These are phyloP conservation scores for Lasiosphaeria ovina DNA, from an alignment of 495 filamentous ascomycete species.

Conservation along the genomic window DNA sequence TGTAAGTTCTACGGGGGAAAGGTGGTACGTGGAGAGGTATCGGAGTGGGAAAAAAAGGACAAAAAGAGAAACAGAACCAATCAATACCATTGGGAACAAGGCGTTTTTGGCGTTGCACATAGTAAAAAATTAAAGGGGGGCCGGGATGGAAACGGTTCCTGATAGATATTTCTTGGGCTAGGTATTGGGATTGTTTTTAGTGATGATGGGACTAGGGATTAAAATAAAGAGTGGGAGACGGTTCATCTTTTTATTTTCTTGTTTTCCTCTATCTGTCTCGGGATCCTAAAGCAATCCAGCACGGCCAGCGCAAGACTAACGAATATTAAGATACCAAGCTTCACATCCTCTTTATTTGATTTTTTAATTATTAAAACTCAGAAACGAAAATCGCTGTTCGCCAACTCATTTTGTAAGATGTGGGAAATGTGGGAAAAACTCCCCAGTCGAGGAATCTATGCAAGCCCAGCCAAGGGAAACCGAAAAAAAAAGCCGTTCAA, in stretches of 20 bases:
- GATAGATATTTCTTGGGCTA: not conserved
- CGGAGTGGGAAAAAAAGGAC: constrained; percentile 5
- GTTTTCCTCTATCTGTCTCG: not conserved
- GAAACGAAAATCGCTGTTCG: no score
- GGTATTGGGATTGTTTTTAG: not conserved
- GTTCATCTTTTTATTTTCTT: not conserved
- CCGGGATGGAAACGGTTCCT: not conserved
- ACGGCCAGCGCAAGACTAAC: no score
- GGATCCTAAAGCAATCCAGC: not conserved
- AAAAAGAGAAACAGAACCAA: constrained; percentile 4
- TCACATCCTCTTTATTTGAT: not conserved
- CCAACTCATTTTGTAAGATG: no score
- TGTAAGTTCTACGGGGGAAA: no score
- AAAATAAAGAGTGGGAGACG: no score
- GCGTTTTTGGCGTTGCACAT: not conserved
- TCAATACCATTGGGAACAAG: constrained; percentile 5
- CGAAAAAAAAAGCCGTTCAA: no score
- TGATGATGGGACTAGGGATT: no score
- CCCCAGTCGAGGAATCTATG: no score
- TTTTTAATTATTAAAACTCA: not conserved
- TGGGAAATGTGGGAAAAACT: no score
- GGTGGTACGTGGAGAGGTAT: constrained; percentile 19
- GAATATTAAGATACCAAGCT: not conserved
- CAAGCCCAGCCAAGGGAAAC: no score
- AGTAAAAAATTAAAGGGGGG: not conserved